Base-by-base conservation (phyloP, 2,329 filamentous ascomycete species). In the Dothideomycetes sp. region DNA sequence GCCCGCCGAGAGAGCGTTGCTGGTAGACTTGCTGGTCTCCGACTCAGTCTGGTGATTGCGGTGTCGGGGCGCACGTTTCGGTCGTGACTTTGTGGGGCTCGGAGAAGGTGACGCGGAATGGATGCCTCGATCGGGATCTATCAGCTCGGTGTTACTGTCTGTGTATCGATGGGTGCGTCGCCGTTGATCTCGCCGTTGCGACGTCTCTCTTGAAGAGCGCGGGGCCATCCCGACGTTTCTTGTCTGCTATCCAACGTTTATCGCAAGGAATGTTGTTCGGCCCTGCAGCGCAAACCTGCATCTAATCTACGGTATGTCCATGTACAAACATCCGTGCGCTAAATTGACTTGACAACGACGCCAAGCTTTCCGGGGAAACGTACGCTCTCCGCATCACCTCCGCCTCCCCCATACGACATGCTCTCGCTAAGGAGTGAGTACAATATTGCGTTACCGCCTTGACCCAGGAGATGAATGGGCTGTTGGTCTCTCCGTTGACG, bases 1-100 rank as follows among this genome's bases (percentile, higher is more conserved):
- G 49, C 76, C 73, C 44, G 60, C 65, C 58, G 52, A 77, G 51
- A 70, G 56, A 30, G 59, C 51, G 17, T 59, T 59, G 37, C 49
- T 55, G 15, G 52, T 55, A 18, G 31, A 30, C 27, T 42, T 42
- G 19, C 41, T 36, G 10, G 31, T 27, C 16, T 39, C 24, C 2
- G 12, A 24, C 8, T 12, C 29, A 18, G 34, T 24, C 30, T 27
- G 31, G 4, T 31, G 9, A 18, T 39, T 30, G 8, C 18, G 11
- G 16, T 34, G 32, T 27, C 27, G 14, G n/a, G 29, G 37, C 15
- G 19, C 30, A 12, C 27, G 33, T 15, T 37, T 37, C 12, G 40
- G 30, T 30, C 19, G 12, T 7, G 22, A 19, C 18, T 39, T 34
- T 8, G 31, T 43, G 5, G 34, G 34, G 3, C 33, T 32, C 3